A percentile compares a stretch with the other conserved stretches of the same genome.
These are phyloP conservation scores for Entomophthora muscae DNA, from an alignment of 371 early-diverging fungal species.

Conservation along the genomic window DNA sequence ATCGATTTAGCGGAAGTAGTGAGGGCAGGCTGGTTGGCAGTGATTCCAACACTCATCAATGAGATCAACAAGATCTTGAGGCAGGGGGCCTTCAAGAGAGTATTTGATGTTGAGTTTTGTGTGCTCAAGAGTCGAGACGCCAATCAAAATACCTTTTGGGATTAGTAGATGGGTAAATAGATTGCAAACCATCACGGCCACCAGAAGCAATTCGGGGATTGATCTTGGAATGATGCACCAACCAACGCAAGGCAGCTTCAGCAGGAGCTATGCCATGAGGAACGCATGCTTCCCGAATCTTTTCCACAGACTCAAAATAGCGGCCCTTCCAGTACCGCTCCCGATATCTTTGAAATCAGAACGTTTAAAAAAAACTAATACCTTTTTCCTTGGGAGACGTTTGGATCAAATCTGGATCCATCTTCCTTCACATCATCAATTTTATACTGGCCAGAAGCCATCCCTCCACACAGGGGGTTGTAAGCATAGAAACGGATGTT, in stretches of 20 bases:
- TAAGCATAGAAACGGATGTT: slow-evolving; percentile 31
- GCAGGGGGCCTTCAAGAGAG: slow-evolving; percentile 29
- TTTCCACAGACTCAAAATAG: slow-evolving; percentile 28
- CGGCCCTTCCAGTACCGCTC: slow-evolving; percentile 34
- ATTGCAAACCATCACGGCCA: slow-evolving; percentile 15
- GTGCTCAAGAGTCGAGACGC: slow-evolving; percentile 32
- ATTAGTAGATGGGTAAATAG: not conserved
- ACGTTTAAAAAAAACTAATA: slow-evolving; percentile 8
- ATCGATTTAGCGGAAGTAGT: slow-evolving; percentile 23
- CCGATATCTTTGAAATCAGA: slow-evolving; percentile 17
- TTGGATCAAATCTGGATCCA: slow-evolving; percentile 32
- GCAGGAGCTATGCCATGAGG: slow-evolving; percentile 20
- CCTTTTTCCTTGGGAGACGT: slow-evolving; percentile 21
- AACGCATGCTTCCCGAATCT: slow-evolving; percentile 19
- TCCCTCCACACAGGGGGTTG: slow-evolving; percentile 42
- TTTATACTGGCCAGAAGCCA: slow-evolving; percentile 22
- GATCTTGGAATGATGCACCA: slow-evolving; percentile 37
- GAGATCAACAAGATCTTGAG: slow-evolving; percentile 24
- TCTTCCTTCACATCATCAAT: slow-evolving; percentile 16
- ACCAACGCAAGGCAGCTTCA: slow-evolving; percentile 37
- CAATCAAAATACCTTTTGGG: slow-evolving; percentile 30
- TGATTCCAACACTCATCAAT: slow-evolving; percentile 29
- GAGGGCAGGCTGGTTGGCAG: slow-evolving; percentile 19
- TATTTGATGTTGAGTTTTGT: slow-evolving; percentile 23
- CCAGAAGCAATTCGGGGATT: slow-evolving; percentile 20